Evolutionary conservation across 495 filamentous ascomycete species (phyloP), one percentile per base, ranked within the genome.

Genomic region (Baudoinia panamericana): DNA sequence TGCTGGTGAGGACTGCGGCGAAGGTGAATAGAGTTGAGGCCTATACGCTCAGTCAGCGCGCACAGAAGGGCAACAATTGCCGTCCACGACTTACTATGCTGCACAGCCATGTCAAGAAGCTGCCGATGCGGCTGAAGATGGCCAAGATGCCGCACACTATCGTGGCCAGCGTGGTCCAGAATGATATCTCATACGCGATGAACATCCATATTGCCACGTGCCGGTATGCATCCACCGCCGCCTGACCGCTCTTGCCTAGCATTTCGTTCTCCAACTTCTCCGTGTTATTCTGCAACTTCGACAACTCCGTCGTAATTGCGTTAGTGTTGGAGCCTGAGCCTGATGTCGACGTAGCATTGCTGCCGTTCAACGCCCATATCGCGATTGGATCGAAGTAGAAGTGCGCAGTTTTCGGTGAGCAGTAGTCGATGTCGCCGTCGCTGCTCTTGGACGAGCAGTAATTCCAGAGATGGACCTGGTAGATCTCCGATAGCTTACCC

Each of bases 161-260:
- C 43, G 80, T 75, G 31, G 77, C 63, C 43, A 75, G 59, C 11
- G 82, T 84, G 43, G 78, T 67, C 52, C 76, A 63, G 56, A 86
- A 75, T 25, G 80, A 82, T 43, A 88, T 51, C 4, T 71, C 41
- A 51, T 79, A 84, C 41, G 75, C 73, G 43, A 76, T 65, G 55
- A 83, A 79, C 65, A 87, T 85, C 81, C 82, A 92, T 57, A 78
- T 81, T 26, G 73, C 69, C 27, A 84, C 76, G 25, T 66, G 69
- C 53, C 69, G 66, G 62, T 93, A 93, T 10, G 72, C 64, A 23
- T 78, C 71, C 46, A 94, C 55, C 17, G 72, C 69, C 36, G 81
- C 71, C 15, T 70, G 53, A 1, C 29, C 42, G 8, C 18, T 30
- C 20, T 50, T 37, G 22, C 42, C 47, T 35, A 93, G 56, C 15